Conservation (phyloP, 1,284 basidiomycete species). For the Rhodotorula sp. region DNA sequence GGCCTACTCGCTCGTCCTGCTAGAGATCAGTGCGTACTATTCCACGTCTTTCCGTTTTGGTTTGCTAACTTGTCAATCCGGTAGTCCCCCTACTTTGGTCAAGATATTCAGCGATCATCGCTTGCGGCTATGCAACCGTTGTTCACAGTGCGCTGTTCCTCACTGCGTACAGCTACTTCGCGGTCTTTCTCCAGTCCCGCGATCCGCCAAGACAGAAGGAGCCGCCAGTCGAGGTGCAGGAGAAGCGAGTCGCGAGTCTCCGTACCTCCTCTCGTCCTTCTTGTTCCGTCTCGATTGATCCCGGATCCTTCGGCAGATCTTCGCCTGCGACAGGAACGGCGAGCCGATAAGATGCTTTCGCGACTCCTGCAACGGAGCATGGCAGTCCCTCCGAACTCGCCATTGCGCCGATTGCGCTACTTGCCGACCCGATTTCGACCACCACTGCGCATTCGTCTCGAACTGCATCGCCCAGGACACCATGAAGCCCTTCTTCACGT, state of each 20-base stretch:
- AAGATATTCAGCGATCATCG: background rate
- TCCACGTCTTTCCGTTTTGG: too few relatives aligned
- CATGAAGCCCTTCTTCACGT: slow-evolving; percentile 31
- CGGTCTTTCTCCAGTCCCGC: slow-evolving; percentile 15
- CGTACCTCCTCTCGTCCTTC: background rate
- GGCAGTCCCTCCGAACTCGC: slow-evolving; percentile 25
- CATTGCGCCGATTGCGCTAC: slow-evolving; percentile 34
- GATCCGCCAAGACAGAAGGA: background rate
- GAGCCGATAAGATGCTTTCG: slow-evolving; percentile 9
- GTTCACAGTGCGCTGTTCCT: slow-evolving; percentile 12
- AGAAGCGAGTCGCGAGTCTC: slow-evolving; percentile 13
- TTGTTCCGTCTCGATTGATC: background rate
- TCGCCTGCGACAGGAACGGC: slow-evolving; percentile 21
- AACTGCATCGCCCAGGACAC: slow-evolving; percentile 20
- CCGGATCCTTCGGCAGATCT: slow-evolving; percentile 7
- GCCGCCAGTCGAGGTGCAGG: background rate
- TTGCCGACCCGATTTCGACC: slow-evolving; percentile 27
- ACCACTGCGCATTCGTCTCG: slow-evolving; percentile 37
- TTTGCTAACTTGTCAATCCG: background rate
- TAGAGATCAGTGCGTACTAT: slow-evolving; percentile 7
- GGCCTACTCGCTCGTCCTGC: slow-evolving; percentile 14
- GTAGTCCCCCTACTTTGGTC: slow-evolving; percentile 9
- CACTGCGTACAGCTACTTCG: slow-evolving; percentile 13
- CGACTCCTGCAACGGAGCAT: slow-evolving; percentile 22
- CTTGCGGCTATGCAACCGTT: background rate